Conservation (phyloP, 2,329 filamentous ascomycete genomes). For the Escovopsis sp. region DNA sequence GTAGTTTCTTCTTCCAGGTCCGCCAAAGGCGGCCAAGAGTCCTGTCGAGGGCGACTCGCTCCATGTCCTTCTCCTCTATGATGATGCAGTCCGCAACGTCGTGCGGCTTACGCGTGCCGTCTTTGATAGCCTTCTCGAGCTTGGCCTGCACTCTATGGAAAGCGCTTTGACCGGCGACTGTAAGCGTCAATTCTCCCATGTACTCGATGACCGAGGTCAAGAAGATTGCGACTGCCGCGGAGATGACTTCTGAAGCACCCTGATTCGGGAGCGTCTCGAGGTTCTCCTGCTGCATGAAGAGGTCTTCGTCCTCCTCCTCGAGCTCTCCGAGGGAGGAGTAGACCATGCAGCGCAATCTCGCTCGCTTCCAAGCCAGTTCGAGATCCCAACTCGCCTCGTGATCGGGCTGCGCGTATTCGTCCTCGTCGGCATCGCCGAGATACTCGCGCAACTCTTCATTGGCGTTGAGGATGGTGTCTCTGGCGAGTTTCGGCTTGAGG, state of each 20-base stretch:
- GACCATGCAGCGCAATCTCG: slow-evolving; percentile 89
- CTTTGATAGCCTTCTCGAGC: slow-evolving; percentile 43
- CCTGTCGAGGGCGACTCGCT: slow-evolving; percentile 78
- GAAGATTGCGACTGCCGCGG: slow-evolving; percentile 87
- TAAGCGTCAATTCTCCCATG: slow-evolving; percentile 77
- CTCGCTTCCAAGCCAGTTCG: slow-evolving; percentile 89
- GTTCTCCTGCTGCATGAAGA: slow-evolving; percentile 67
- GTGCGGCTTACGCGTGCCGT: slow-evolving; percentile 29
- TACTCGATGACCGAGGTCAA: slow-evolving; percentile 89
- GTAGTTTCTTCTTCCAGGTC: slow-evolving; percentile 79
- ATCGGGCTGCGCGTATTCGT: slow-evolving; percentile 46
- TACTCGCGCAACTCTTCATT: slow-evolving; percentile 83
- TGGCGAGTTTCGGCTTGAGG: slow-evolving; percentile 76
- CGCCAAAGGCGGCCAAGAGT: slow-evolving; percentile 84
- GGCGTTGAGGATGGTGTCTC: slow-evolving; percentile 66
- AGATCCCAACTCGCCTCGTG: slow-evolving; percentile 58
- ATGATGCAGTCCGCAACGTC: slow-evolving; percentile 50
- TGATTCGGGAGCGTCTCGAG: slow-evolving; percentile 44
- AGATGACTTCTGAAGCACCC: slow-evolving; percentile 53
- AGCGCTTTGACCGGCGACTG: slow-evolving; percentile 75
- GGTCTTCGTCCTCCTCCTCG: slow-evolving; percentile 94
- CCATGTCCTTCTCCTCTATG: slow-evolving; percentile 86
- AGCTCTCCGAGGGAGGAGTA: slow-evolving; percentile 93
- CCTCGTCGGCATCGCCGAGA: slow-evolving; percentile 62
- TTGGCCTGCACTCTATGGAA: slow-evolving; percentile 49